Percentiles rank a stretch among this genome's conserved stretches.
These are phyloP conservation scores for Galeopsis tetrahit DNA, from an alignment of 257 asterid genomes.

Conservation along the genomic window DNA sequence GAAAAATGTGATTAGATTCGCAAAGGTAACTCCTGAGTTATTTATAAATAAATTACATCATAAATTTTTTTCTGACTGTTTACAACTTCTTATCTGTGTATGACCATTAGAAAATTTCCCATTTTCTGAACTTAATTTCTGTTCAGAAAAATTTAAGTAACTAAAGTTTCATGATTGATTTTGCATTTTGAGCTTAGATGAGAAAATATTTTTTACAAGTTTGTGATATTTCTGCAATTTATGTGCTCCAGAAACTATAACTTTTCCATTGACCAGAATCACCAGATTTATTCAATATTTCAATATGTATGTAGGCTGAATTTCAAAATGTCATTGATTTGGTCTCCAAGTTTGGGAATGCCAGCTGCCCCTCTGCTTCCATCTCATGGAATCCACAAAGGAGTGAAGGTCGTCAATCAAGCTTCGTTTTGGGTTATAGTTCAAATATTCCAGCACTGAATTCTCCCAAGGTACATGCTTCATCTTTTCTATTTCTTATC, in stretches of 20 bases:
- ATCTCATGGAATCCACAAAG: slow-evolving; percentile 90
- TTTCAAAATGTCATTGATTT: slow-evolving; percentile 78
- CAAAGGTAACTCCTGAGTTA: background rate
- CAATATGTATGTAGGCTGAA: slow-evolving; percentile 70
- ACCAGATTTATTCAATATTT: slow-evolving; percentile 12
- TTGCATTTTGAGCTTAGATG: background rate
- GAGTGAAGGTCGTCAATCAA: slow-evolving; percentile 65
- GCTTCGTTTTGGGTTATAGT: slow-evolving; percentile 82
- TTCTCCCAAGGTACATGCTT: slow-evolving; percentile 72
- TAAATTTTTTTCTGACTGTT: background rate
- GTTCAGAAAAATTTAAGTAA: slow-evolving; percentile 18
- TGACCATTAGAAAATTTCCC: background rate
- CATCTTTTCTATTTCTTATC: slow-evolving; percentile 9
- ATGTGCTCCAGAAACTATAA: background rate
- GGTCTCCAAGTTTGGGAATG: slow-evolving; percentile 70
- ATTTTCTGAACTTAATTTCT: slow-evolving; percentile 9
- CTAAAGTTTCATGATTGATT: background rate
- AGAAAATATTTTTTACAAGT: slow-evolving; percentile 14
- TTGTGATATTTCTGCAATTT: slow-evolving; percentile 9
- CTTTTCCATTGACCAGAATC: background rate
- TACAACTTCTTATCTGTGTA: background rate
- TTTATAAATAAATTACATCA: background rate
- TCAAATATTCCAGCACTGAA: slow-evolving; percentile 71
- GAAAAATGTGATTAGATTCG: background rate
- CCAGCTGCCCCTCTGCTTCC: slow-evolving; percentile 72